Evolutionary conservation across 2,329 filamentous ascomycete genomes (phyloP).

Genomic region (Dothideomycetes sp.): DNA sequence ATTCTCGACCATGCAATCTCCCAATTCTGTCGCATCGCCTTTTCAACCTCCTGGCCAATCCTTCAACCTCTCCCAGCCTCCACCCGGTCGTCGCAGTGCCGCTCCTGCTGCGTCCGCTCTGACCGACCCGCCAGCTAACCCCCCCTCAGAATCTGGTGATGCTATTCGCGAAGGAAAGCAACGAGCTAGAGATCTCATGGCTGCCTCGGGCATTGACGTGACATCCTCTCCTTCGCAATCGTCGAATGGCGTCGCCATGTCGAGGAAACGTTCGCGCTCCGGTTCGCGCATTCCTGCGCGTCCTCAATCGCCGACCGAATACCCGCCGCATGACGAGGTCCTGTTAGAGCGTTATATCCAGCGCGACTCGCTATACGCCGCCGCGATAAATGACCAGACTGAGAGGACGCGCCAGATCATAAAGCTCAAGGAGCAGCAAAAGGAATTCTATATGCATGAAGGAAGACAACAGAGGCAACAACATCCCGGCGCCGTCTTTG

Average conservation of each 20-base stretch:
- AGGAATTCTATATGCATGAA: conserved; percentile 57
- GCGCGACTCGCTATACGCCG: conserved; percentile 52
- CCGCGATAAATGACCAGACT: conserved; percentile 42
- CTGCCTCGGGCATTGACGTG: conserved; percentile 39
- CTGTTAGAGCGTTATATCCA: conserved; percentile 56
- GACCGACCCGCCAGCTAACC: conserved; percentile 9
- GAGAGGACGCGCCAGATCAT: conserved; percentile 38
- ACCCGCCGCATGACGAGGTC: conserved; percentile 22
- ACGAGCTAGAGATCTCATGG: conserved; percentile 50
- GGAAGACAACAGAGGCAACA: conserved; percentile 51
- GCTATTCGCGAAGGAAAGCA: conserved; percentile 51
- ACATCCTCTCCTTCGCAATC: conserved; percentile 20
- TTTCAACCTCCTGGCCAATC: conserved; percentile 12
- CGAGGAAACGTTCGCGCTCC: conserved; percentile 51
- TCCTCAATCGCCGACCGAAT: conserved; percentile 18
- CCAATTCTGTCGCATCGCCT: conserved; percentile 5
- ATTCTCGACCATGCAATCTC: conserved; percentile 12
- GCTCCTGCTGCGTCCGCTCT: conserved; percentile 8
- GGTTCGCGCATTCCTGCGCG: conserved; percentile 43
- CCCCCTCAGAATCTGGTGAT: conserved; percentile 27
- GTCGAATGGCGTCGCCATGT: conserved; percentile 28
- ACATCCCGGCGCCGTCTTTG: conserved; percentile 52
- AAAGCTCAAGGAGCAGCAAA: conserved; percentile 55
- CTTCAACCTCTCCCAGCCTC: conserved; percentile 17
- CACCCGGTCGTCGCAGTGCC: conserved; percentile 11